Percentiles rank a stretch among this genome's conserved stretches.
Conservation (phyloP, 257 asterid genomes). For the Cruciata laevipes region DNA sequence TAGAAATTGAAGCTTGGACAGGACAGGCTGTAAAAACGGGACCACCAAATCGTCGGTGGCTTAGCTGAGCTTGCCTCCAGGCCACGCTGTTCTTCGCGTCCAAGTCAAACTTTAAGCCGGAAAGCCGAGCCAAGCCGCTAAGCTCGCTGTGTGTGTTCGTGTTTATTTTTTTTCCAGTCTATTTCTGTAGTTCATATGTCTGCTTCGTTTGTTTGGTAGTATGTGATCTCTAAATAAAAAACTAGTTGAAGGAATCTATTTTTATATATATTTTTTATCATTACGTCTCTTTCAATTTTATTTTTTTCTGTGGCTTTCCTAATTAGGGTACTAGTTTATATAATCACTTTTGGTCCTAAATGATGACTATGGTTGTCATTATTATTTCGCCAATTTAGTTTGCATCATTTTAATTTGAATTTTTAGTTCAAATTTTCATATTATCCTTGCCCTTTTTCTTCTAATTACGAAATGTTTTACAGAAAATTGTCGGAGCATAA, state of each 20-base stretch:
- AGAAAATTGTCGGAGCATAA: neutral
- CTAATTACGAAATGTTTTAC: neutral
- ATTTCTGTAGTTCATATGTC: neutral
- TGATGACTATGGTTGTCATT: neutral
- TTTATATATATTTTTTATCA: no score
- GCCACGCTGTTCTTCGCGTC: neutral
- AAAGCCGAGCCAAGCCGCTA: conserved; percentile 1
- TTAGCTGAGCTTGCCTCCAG: neutral
- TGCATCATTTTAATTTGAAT: neutral
- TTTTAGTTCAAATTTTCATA: neutral
- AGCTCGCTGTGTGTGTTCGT: neutral
- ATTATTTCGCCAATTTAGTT: neutral
- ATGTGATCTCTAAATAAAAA: neutral
- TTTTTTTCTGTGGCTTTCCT: neutral
- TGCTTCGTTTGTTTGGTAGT: conserved; percentile 3
- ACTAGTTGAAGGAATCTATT: neutral
- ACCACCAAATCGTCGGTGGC: conserved; percentile 33
- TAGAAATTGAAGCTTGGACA: conserved; percentile 15
- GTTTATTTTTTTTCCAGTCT: neutral
- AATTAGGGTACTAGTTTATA: neutral
- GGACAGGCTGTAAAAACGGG: conserved; percentile 36
- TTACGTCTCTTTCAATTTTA: neutral
- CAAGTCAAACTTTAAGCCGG: conserved; percentile 6
- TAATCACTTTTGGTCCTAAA: neutral
- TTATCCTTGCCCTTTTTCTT: neutral